These are phyloP conservation scores for Thelonectria discophora DNA, from an alignment of 2,329 filamentous ascomycete species.

Conservation along the genomic window DNA sequence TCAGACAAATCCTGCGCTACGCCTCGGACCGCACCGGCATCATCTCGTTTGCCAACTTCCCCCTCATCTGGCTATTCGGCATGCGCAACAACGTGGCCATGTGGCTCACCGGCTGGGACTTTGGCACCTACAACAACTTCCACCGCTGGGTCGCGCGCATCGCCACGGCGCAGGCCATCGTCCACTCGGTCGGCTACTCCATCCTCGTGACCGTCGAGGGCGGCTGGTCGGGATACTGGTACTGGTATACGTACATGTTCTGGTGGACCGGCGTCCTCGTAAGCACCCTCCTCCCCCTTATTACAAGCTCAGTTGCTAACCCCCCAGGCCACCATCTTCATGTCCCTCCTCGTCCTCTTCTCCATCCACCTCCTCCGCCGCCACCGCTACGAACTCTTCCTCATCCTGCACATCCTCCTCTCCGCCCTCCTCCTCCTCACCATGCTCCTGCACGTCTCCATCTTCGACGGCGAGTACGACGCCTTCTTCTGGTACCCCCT, in stretches of 20 bases:
- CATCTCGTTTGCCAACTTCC: slow-evolving; percentile 70
- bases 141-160: slow-evolving; percentile 73
- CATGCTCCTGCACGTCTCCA: slow-evolving; percentile 64
- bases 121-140: slow-evolving; percentile 71
- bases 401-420: slow-evolving; percentile 60
- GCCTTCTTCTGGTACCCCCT: slow-evolving; percentile 59
- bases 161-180: slow-evolving; percentile 67
- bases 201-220: slow-evolving; percentile 55
- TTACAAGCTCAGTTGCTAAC: slow-evolving; percentile 1
- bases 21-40: slow-evolving; percentile 71
- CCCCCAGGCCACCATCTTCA: slow-evolving; percentile 52
- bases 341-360: slow-evolving; percentile 56
- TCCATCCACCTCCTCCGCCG: slow-evolving; percentile 63
- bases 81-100: slow-evolving; percentile 73
- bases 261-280: slow-evolving; percentile 61
- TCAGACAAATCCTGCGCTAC: slow-evolving; percentile 58
- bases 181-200: slow-evolving; percentile 70
- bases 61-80: slow-evolving; percentile 72
- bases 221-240: slow-evolving; percentile 47
- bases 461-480: slow-evolving; percentile 60
- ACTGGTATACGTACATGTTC: slow-evolving; percentile 55
- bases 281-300: slow-evolving; percentile 20
- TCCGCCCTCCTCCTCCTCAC: slow-evolving; percentile 59
- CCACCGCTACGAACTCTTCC: slow-evolving; percentile 61
- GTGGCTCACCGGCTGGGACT: slow-evolving; percentile 75